Percentiles rank a stretch among this genome's conserved stretches.
phyloP scores from a whole-genome alignment of 2,329 filamentous ascomycete genomes.

The Fusarium abutilonis region DNA sequence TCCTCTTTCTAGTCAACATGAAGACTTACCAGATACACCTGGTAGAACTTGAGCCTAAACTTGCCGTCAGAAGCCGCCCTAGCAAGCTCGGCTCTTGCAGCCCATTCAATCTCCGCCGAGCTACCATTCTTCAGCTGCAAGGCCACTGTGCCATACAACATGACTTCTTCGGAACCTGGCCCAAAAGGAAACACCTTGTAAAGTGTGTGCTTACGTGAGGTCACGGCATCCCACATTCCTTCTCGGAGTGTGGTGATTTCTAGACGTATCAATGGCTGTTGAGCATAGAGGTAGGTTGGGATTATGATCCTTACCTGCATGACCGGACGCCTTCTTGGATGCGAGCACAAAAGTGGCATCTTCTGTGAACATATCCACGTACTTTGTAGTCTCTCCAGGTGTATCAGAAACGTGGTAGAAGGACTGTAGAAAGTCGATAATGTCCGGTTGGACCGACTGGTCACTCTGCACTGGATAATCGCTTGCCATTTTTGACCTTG shows the following conservation, averaged over 20 bases:
- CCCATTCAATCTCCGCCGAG: constrained; percentile 34
- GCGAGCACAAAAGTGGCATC: constrained; percentile 31
- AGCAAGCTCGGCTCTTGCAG: constrained; percentile 21
- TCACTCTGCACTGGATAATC: constrained; percentile 29
- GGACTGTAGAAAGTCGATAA: constrained; percentile 24
- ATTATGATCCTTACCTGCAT: not conserved
- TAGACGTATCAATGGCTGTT: not conserved
- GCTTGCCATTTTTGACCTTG: constrained; percentile 18
- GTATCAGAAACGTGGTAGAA: constrained; percentile 33
- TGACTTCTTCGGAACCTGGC: constrained; percentile 21
- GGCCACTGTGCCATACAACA: constrained; percentile 33
- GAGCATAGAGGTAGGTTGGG: fast-evolving
- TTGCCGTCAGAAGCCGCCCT: constrained; percentile 20
- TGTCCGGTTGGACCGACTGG: constrained; percentile 21
- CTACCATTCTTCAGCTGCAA: constrained; percentile 30
- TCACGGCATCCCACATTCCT: constrained; percentile 36
- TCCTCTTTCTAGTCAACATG: fast-evolving
- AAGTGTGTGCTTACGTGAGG: constrained; percentile 30
- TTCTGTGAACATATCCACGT: constrained; percentile 26
- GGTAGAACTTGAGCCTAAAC: constrained; percentile 34
- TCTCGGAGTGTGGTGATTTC: constrained; percentile 31
- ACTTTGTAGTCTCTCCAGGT: constrained; percentile 28
- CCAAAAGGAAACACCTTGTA: constrained; percentile 30
- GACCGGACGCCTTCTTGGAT: constrained; percentile 27
- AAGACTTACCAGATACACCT: constrained; percentile 32